Conservation (phyloP, 1,284 basidiomycete species). For the Bondarzewia mesenterica region DNA sequence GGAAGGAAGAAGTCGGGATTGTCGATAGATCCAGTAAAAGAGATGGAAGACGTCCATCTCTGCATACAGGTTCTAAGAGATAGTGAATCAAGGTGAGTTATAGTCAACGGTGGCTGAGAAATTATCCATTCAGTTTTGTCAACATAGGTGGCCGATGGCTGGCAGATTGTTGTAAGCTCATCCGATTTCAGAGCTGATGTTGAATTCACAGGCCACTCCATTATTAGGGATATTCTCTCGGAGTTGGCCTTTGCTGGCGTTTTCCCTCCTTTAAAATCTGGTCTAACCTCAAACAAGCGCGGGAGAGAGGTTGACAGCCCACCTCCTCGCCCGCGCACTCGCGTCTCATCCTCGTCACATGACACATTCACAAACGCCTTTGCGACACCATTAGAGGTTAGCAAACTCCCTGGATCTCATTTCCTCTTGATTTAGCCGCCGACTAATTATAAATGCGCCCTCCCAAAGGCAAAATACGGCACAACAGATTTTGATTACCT, state of each 20-base stretch:
- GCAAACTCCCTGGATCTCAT: background rate
- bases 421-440: background rate
- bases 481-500: too few species aligned
- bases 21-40: constrained; percentile 44
- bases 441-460: too few species aligned
- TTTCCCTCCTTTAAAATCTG: background rate
- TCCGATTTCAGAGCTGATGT: background rate
- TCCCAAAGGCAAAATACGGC: too few species aligned
- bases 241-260: background rate
- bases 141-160: background rate
- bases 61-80: constrained; percentile 43
- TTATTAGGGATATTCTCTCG: background rate
- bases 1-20: constrained; percentile 53
- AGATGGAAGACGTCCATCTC: constrained; percentile 64
- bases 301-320: background rate
- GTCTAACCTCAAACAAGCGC: background rate
- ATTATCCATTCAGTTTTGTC: background rate
- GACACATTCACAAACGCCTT: background rate
- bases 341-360: background rate
- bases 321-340: background rate
- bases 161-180: background rate
- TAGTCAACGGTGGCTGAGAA: background rate
- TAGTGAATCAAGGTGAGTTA: background rate
- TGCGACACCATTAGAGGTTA: background rate
- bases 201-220: background rate